phyloP scores from a whole-genome alignment of 441 rosid genomes.

The Mallotus japonicus region DNA sequence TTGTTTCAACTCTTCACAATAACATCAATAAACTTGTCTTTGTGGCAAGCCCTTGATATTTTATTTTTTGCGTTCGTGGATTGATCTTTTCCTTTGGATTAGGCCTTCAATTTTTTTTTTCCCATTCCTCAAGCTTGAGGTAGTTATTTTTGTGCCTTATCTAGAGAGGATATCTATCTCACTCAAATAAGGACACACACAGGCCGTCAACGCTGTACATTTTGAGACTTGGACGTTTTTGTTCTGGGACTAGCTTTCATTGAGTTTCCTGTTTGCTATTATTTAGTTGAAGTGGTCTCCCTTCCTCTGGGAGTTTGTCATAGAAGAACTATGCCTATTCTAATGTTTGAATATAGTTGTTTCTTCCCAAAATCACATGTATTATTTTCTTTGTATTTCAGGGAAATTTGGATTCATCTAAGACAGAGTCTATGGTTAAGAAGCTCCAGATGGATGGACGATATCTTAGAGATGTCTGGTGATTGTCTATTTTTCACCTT shows the following conservation, averaged over 20 bases:
- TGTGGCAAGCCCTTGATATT: too few species aligned
- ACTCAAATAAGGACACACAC: too few species aligned
- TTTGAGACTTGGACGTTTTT: neutral
- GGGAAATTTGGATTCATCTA: constrained; percentile 83
- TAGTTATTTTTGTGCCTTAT: too few species aligned
- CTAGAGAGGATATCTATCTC: too few species aligned
- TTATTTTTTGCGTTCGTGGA: too few species aligned
- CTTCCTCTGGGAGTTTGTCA: neutral
- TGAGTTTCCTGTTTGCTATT: neutral
- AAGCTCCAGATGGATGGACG: constrained; percentile 88
- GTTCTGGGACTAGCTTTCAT: neutral
- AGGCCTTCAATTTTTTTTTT: too few species aligned
- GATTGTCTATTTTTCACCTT: constrained; percentile 27
- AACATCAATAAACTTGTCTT: too few species aligned
- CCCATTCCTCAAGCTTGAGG: too few species aligned
- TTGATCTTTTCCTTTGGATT: too few species aligned
- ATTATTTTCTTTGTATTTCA: constrained; percentile 24
- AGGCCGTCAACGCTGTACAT: too few species aligned
- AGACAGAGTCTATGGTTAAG: constrained; percentile 88
- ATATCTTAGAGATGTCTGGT: constrained; percentile 92
- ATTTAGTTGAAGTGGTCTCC: neutral
- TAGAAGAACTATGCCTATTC: neutral
- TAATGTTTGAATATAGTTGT: neutral
- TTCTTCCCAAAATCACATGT: neutral
- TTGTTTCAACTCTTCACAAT: too few species aligned